Evolutionary conservation across 1,284 basidiomycete genomes (phyloP).

Genomic region (Hemileia vastatrix): DNA sequence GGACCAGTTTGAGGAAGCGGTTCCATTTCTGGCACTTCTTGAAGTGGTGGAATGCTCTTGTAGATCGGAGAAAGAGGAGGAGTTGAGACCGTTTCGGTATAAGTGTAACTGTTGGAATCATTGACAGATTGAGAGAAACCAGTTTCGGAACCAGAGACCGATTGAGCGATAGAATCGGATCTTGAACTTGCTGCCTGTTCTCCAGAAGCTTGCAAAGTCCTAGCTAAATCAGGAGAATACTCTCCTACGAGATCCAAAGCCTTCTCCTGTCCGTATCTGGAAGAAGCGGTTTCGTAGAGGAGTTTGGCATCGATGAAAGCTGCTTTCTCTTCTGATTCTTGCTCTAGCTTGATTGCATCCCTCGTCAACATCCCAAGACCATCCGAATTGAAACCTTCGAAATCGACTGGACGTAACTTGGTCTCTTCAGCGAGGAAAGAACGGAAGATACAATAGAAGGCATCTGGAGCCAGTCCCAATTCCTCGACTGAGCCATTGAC

Average conservation of each 20-base stretch:
- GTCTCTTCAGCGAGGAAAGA: conserved; percentile 31
- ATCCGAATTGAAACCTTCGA: conserved; percentile 27
- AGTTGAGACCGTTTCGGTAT: not conserved
- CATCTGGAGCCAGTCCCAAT: conserved; percentile 24
- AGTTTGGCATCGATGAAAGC: not conserved
- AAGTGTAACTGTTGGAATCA: not conserved
- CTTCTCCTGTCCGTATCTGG: not conserved
- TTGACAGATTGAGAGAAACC: not conserved
- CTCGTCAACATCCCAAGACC: conserved; percentile 26
- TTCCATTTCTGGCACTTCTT: not conserved
- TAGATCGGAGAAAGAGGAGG: not conserved
- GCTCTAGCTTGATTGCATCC: conserved; percentile 20
- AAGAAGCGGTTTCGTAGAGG: not conserved
- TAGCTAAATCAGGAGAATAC: not conserved
- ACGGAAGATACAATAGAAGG: conserved; percentile 27
- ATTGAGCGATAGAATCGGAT: not conserved
- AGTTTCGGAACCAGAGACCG: not conserved
- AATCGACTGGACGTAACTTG: conserved; percentile 25
- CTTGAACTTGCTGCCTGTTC: not conserved
- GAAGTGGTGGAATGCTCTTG: not conserved
- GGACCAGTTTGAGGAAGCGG: not conserved
- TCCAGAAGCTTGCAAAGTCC: not conserved
- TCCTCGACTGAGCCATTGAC: not conserved
- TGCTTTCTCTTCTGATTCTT: not conserved
- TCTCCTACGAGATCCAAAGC: not conserved